Conservation (phyloP, 208 protist genomes). For the Leptomonas pyrrhocoris region DNA sequence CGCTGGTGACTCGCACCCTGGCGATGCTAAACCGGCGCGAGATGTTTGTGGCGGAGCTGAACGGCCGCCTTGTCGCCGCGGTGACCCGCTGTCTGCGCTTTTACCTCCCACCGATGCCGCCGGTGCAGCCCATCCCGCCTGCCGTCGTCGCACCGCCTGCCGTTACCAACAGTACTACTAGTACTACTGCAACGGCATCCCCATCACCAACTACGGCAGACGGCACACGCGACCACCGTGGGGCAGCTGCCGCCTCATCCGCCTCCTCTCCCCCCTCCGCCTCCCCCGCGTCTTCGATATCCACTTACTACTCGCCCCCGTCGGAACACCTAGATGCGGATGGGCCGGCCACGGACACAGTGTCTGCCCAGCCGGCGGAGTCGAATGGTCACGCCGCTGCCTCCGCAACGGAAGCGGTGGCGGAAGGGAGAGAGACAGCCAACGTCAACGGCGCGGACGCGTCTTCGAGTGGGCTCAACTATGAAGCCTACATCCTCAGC, state of each 20-base stretch:
- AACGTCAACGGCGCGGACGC: neutral
- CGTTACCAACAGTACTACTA: too few species aligned
- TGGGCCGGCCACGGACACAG: neutral
- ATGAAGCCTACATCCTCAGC: conserved; percentile 27
- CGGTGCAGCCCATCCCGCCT: conserved; percentile 3
- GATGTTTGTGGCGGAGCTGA: conserved; percentile 54
- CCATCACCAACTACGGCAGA: neutral
- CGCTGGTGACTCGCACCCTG: conserved; percentile 62
- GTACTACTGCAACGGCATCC: neutral
- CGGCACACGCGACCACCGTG: neutral
- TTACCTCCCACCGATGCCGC: conserved; percentile 44
- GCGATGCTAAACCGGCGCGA: conserved; percentile 46
- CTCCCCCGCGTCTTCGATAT: neutral
- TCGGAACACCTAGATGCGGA: neutral
- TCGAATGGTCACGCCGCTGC: too few species aligned
- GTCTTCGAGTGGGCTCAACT: conserved; percentile 24
- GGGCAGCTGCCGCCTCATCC: too few species aligned
- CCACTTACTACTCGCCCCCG: neutral
- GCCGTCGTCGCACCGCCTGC: neutral
- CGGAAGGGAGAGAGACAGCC: neutral
- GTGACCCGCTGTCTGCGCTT: conserved; percentile 58
- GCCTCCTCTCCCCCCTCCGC: too few species aligned
- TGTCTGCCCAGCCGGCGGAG: neutral
- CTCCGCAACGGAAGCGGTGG: neutral
- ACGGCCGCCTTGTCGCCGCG: conserved; percentile 52